These are phyloP conservation scores for Xylariaceae sp. DNA, from an alignment of 2,329 filamentous ascomycete genomes.

Conservation along the genomic window DNA sequence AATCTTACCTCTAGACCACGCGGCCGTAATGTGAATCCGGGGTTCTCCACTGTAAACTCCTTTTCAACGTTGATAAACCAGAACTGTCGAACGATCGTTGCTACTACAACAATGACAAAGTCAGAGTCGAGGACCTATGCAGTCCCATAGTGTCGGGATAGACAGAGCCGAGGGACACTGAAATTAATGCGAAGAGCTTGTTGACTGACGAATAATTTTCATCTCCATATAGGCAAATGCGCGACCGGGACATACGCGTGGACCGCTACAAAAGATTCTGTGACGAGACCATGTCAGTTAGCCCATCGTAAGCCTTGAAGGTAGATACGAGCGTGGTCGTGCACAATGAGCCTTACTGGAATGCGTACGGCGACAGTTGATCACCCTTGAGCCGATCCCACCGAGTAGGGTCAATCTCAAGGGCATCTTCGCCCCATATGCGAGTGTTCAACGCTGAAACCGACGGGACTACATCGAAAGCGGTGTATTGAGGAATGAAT, in stretches of 20 bases:
- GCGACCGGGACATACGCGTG: neutral
- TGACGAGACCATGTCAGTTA: too few species aligned
- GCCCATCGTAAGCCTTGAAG: too few species aligned
- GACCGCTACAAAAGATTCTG: neutral
- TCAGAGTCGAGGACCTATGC: too few species aligned
- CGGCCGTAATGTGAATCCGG: neutral
- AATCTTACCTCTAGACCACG: constrained; percentile 2
- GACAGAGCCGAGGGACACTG: too few species aligned
- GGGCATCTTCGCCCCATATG: neutral
- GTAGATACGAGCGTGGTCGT: too few species aligned
- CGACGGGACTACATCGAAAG: neutral
- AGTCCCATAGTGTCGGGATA: too few species aligned
- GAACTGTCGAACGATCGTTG: too few species aligned
- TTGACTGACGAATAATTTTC: neutral
- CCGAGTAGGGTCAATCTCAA: neutral
- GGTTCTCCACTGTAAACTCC: constrained; percentile 1
- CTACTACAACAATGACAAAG: too few species aligned
- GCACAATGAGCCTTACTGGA: neutral
- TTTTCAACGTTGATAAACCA: neutral
- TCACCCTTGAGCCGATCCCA: neutral
- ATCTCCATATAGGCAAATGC: neutral
- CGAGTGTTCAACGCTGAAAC: neutral
- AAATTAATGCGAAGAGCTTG: neutral
- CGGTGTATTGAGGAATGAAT: neutral
- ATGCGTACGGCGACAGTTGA: neutral